phyloP scores from a whole-genome alignment of 2,329 filamentous ascomycete genomes.

The Colletotrichum plurivorum region DNA sequence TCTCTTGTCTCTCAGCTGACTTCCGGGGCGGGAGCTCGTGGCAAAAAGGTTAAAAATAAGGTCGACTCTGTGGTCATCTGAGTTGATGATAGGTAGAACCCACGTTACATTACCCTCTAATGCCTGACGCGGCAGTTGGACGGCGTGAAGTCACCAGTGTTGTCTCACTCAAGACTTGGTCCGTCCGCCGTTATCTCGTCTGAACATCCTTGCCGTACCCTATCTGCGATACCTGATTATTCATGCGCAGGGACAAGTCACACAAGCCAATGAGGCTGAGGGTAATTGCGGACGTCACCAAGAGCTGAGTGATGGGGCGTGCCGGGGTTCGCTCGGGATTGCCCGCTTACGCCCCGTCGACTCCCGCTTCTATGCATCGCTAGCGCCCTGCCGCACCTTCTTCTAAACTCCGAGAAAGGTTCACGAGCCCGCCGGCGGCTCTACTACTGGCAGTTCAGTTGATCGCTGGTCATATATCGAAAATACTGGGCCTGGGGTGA shows the following conservation, averaged over 20 bases:
- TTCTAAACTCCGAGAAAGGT: slow-evolving; percentile 5
- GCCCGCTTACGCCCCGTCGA: slow-evolving; percentile 10
- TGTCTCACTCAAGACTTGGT: neutral
- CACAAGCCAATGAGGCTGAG: neutral
- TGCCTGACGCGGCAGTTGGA: slow-evolving; percentile 15
- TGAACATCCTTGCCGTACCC: neutral
- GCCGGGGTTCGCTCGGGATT: slow-evolving; percentile 35
- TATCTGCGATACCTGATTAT: slow-evolving; percentile 2
- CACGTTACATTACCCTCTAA: slow-evolving; percentile 7
- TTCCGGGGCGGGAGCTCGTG: neutral
- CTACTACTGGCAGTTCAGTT: too few species aligned
- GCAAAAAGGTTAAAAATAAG: slow-evolving; percentile 14
- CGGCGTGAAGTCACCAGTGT: neutral
- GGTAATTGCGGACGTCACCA: neutral
- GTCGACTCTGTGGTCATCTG: neutral
- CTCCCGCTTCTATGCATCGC: slow-evolving; percentile 1
- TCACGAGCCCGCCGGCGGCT: too few species aligned
- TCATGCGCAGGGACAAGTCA: slow-evolving; percentile 8
- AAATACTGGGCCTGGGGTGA: neutral
- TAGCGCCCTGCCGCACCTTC: slow-evolving; percentile 6
- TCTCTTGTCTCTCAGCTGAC: neutral
- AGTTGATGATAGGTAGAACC: neutral
- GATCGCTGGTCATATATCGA: neutral
- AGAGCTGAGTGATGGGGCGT: neutral
- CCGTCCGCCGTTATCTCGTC: slow-evolving; percentile 13